Conservation (phyloP, 768 basidiomycete species). For the Leccinum subtestaceum region DNA sequence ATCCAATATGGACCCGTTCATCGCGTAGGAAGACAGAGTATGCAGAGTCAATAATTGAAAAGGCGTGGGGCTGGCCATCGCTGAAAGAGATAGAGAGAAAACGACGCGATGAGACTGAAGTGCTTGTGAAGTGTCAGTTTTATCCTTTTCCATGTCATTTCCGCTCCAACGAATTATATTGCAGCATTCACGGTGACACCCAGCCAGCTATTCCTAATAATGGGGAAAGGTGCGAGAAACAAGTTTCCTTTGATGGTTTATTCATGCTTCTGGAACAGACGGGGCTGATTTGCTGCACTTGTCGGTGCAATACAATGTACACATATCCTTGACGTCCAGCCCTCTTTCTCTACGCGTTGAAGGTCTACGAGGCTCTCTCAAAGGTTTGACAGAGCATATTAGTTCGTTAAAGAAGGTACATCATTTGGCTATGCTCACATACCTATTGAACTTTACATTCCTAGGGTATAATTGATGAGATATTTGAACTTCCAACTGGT, state of each 20-base stretch:
- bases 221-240: constrained; percentile 58
- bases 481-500: constrained; percentile 43
- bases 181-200: constrained; percentile 57
- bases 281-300: constrained; percentile 59
- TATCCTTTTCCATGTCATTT: neutral
- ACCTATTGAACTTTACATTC: neutral
- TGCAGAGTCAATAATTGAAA: constrained; percentile 56
- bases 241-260: neutral
- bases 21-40: constrained; percentile 39
- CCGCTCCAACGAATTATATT: constrained; percentile 2
- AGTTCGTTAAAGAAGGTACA: constrained; percentile 47
- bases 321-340: constrained; percentile 52
- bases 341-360: constrained; percentile 60
- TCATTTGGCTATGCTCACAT: neutral
- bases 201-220: constrained; percentile 62
- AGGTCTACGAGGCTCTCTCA: constrained; percentile 53
- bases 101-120: constrained; percentile 49
- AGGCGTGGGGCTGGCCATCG: constrained; percentile 69
- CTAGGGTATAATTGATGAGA: constrained; percentile 33
- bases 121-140: constrained; percentile 44
- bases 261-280: constrained; percentile 40
- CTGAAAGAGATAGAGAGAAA: constrained; percentile 49
- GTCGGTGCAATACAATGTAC: constrained; percentile 58
- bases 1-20: constrained; percentile 31
- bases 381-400: constrained; percentile 47